Base-by-base conservation (phyloP, 2,329 filamentous ascomycete genomes). In the Colletotrichum theobromicola region DNA sequence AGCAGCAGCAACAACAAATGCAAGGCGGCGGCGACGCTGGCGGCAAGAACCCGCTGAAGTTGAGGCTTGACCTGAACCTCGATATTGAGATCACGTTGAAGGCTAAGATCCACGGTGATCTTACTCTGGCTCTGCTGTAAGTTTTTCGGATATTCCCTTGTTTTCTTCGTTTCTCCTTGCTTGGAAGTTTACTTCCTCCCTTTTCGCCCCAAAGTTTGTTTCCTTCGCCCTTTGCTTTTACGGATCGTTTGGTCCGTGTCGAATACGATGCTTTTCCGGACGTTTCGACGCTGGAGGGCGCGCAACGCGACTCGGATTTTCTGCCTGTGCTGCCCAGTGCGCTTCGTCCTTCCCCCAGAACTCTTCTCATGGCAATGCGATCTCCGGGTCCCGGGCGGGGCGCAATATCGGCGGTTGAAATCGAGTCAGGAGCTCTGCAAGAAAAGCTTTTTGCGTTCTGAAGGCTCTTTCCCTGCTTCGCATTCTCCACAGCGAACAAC, bases 51-150 rank as follows among this genome's bases (percentile, higher is more conserved):
- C 78, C 77, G 63, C 57, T 79, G 16, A 77, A 78, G 65, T 74
- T 76, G 72, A 68, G 72, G 67, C 76, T 77, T 9, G 76, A 96
- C 81, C 86, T 95, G 70, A 95, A 96, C 83, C 84, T 96, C 67
- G 94, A 96, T 79, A 89, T 96, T 66, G 93, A 96, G 84, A 93
- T 96, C 78, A 91, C 95, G 83, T 86, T 96, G 69, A 95, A 95
- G 87, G 94, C 94, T 24, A 93, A 91, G 82, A 95, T 96, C 76
- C 91, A 95, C 78, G 94, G 94, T 79, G 94, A 95, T 85, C 82
- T 96, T 80, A 94, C 93, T 10, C 83, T 95, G 75, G 91, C 90
- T 72, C 87, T 95, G 80, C 91, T 94, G 93, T 95, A 89, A 78
- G 85, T 84, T 42, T 21, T 32, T 35, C 21, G 15, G 7, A 21